A percentile compares a stretch with the other conserved stretches of the same genome.
Evolutionary conservation across 805 yeast genomes (phyloP).

Genomic region (Tetrapisispora nanseiensis): DNA sequence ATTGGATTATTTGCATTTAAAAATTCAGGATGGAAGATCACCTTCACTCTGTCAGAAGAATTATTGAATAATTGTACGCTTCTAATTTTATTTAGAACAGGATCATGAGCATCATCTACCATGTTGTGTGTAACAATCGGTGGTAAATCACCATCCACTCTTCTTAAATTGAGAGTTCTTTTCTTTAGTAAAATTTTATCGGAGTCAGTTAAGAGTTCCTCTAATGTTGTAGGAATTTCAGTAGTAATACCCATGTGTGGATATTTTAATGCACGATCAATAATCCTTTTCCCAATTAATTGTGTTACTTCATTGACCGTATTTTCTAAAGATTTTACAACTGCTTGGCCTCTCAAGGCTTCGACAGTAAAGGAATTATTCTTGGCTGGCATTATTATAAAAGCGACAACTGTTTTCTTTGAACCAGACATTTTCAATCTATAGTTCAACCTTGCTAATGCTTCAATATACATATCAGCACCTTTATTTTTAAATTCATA

Average conservation of each 20-base stretch:
- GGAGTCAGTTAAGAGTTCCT: slow-evolving; percentile 74
- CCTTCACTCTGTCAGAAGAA: slow-evolving; percentile 84
- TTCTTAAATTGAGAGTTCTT: slow-evolving; percentile 83
- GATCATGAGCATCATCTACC: slow-evolving; percentile 87
- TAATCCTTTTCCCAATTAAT: slow-evolving; percentile 73
- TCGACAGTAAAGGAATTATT: slow-evolving; percentile 92
- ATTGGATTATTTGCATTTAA: slow-evolving; percentile 91
- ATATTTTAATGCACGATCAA: slow-evolving; percentile 80
- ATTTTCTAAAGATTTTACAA: slow-evolving; percentile 78
- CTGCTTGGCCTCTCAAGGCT: slow-evolving; percentile 93
- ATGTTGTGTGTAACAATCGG: slow-evolving; percentile 96
- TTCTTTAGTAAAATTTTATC: slow-evolving; percentile 85
- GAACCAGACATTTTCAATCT: slow-evolving; percentile 71
- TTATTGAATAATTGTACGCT: slow-evolving; percentile 83
- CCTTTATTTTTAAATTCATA: slow-evolving; percentile 96
- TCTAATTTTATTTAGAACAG: slow-evolving; percentile 83
- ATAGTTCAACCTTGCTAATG: slow-evolving; percentile 86
- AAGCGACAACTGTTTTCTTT: slow-evolving; percentile 89
- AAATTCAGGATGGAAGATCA: slow-evolving; percentile 96
- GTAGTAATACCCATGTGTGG: slow-evolving; percentile 40
- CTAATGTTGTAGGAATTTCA: slow-evolving; percentile 64
- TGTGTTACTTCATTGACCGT: slow-evolving; percentile 83
- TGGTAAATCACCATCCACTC: slow-evolving; percentile 63
- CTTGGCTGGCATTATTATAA: slow-evolving; percentile 95
- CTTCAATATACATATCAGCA: slow-evolving; percentile 87